Percentiles rank a stretch among this genome's conserved stretches.
These are phyloP conservation scores for Rhododendron mucronatum DNA, from an alignment of 148 eudicot species.

Conservation along the genomic window DNA sequence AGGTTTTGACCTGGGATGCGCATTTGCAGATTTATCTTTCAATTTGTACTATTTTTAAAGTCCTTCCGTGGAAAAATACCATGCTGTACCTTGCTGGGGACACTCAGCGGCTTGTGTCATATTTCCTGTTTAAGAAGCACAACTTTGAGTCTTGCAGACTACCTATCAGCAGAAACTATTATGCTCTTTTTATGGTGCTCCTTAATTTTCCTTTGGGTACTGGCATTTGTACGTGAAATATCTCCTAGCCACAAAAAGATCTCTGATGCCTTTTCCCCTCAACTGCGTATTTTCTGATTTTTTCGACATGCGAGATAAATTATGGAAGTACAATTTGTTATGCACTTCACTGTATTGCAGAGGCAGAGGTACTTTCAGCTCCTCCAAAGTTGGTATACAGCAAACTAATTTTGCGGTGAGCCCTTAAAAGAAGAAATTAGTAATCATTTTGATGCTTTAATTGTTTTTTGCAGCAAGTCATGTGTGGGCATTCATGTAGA, in stretches of 20 bases:
- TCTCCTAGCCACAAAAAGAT: not conserved
- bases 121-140: not conserved
- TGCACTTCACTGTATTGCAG: slow-evolving; percentile 37
- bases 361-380: slow-evolving; percentile 77
- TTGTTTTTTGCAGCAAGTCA: not conserved
- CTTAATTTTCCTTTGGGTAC: not conserved
- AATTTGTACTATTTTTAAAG: not conserved
- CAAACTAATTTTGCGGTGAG: slow-evolving; percentile 77
- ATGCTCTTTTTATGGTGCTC: not conserved
- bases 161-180: not conserved
- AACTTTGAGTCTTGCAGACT: not conserved
- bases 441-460: not conserved
- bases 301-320: not conserved
- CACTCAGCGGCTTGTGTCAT: not conserved
- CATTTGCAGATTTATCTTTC: not conserved
- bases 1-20: not conserved
- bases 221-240: not conserved
- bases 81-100: not conserved
- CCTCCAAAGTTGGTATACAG: slow-evolving; percentile 91
- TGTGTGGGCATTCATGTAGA: not conserved
- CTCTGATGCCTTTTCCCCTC: not conserved
- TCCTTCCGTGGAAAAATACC: not conserved
- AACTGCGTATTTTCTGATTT: not conserved
- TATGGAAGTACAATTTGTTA: not conserved
- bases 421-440: not conserved